phyloP scores from a whole-genome alignment of 352 stramenopile genomes.

The Phytophthora agathidicida region DNA sequence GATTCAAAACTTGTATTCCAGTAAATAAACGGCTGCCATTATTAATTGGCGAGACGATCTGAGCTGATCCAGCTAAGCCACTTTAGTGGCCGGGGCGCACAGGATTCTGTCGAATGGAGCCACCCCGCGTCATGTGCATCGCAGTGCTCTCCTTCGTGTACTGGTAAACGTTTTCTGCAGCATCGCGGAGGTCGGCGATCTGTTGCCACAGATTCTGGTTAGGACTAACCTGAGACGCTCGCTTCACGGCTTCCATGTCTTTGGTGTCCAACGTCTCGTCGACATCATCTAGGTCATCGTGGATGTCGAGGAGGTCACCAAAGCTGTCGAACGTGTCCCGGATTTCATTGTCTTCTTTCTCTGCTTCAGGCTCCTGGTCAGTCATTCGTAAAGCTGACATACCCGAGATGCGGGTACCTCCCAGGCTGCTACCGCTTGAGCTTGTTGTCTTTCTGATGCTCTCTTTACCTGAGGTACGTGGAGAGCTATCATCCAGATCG shows the following conservation, averaged over 20 bases:
- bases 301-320: slow-evolving; percentile 33
- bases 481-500: slow-evolving; percentile 19
- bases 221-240: slow-evolving; percentile 31
- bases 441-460: slow-evolving; percentile 43
- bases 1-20: slow-evolving; percentile 31
- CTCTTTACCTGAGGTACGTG: slow-evolving; percentile 33
- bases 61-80: too few species aligned
- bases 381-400: slow-evolving; percentile 11
- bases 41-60: slow-evolving; percentile 5
- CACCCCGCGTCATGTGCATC: slow-evolving; percentile 38
- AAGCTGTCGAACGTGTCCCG: slow-evolving; percentile 44
- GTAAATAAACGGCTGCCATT: slow-evolving; percentile 34
- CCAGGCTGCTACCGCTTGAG: slow-evolving; percentile 39
- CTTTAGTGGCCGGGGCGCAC: slow-evolving; percentile 11
- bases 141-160: slow-evolving; percentile 51
- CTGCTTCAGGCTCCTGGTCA: slow-evolving; percentile 21
- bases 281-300: slow-evolving; percentile 42
- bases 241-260: slow-evolving; percentile 47
- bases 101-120: slow-evolving; percentile 8
- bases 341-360: slow-evolving; percentile 27
- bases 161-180: slow-evolving; percentile 56
- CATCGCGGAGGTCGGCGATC: slow-evolving; percentile 50
- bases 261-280: slow-evolving; percentile 47
- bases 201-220: slow-evolving; percentile 54
- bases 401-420: slow-evolving; percentile 8